These are phyloP conservation scores for Pseudogymnoascus verrucosus DNA, from an alignment of 2,329 filamentous ascomycete genomes.

Conservation along the genomic window DNA sequence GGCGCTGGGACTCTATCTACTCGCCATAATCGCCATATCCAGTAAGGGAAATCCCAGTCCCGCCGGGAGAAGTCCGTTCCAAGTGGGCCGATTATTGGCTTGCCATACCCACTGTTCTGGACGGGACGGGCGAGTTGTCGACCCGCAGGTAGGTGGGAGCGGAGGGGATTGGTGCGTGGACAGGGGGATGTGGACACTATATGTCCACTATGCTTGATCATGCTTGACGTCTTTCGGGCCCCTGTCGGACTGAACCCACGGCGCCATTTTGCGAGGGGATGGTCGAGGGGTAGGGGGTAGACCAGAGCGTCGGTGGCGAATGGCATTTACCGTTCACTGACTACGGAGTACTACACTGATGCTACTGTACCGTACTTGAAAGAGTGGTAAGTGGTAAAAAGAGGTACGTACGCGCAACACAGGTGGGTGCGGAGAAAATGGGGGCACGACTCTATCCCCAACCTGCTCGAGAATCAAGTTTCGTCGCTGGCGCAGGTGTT, in stretches of 20 bases:
- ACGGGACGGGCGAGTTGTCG: neutral
- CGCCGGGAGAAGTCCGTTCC: neutral
- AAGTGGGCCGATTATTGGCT: neutral
- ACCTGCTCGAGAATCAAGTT: neutral
- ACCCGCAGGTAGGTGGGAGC: neutral
- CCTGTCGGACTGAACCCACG: neutral
- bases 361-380: neutral
- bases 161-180: neutral
- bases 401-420: neutral
- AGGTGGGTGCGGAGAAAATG: neutral
- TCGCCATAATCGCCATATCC: neutral
- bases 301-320: neutral
- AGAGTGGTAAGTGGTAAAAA: neutral
- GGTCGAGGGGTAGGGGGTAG: no score
- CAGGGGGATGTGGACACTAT: neutral
- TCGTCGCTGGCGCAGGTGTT: neutral
- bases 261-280: neutral
- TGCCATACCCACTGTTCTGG: neutral
- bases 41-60: neutral
- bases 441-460: neutral
- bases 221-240: neutral
- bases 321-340: neutral
- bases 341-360: no score
- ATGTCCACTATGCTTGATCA: neutral
- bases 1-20: no score